Percentiles rank a stretch among this genome's conserved stretches.
Evolutionary conservation across 2,329 filamentous ascomycete species (phyloP).

Genomic region (Trichoderma oligosporum): DNA sequence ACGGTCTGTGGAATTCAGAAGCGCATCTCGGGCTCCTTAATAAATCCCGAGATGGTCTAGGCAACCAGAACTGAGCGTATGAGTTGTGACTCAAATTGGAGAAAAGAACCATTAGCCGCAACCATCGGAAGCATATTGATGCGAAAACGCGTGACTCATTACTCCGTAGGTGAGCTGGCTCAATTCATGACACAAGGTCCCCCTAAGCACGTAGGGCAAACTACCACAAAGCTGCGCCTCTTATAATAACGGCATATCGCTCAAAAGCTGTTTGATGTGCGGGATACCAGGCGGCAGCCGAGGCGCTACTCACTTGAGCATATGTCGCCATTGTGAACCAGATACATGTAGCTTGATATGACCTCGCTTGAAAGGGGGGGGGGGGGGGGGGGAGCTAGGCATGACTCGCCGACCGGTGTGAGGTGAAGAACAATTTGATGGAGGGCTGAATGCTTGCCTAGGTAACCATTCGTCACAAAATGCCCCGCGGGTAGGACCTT

Average conservation of each 20-base stretch:
- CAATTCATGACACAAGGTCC: neutral
- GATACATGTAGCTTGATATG: neutral
- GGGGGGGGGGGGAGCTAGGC: neutral
- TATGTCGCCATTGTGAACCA: slow-evolving; percentile 8
- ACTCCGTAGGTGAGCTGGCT: slow-evolving; percentile 9
- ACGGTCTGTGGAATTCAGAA: neutral
- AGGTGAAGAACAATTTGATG: neutral
- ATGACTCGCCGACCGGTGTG: neutral
- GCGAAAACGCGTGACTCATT: slow-evolving; percentile 11
- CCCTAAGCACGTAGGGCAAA: slow-evolving; percentile 16
- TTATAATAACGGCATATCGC: slow-evolving; percentile 10
- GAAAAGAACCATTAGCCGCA: neutral
- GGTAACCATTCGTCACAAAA: neutral
- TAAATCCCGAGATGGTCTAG: slow-evolving; percentile 8
- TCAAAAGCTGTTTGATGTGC: neutral
- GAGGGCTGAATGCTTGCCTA: slow-evolving; percentile 16
- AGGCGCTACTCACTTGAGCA: slow-evolving; percentile 21
- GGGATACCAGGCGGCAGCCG: slow-evolving; percentile 11
- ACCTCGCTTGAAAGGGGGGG: neutral
- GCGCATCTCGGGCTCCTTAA: slow-evolving; percentile 7
- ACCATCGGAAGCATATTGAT: neutral
- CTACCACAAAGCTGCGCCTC: slow-evolving; percentile 27
- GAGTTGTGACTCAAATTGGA: slow-evolving; percentile 4
- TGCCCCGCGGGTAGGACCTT: neutral
- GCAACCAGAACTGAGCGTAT: neutral